A percentile compares a stretch with the other conserved stretches of the same genome.
These are phyloP conservation scores for Backusella westeae DNA, from an alignment of 192 early-diverging fungal genomes.

Conservation along the genomic window DNA sequence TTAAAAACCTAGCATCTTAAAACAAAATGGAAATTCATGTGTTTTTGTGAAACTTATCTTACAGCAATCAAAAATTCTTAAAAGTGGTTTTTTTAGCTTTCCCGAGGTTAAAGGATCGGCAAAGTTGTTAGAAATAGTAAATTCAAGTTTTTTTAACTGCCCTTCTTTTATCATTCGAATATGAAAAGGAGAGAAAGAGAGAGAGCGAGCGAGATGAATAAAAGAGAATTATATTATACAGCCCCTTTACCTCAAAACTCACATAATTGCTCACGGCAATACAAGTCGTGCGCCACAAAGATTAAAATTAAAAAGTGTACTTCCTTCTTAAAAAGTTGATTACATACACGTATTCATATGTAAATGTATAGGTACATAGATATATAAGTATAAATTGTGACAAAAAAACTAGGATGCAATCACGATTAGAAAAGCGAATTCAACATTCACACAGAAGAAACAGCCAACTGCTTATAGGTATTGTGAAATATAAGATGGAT, in stretches of 20 bases:
- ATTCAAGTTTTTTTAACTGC: no score
- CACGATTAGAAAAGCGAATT: not conserved
- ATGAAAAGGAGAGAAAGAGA: not conserved
- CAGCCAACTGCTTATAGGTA: not conserved
- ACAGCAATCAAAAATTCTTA: not conserved
- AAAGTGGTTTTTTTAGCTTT: not conserved
- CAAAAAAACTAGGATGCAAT: not conserved
- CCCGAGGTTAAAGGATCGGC: not conserved
- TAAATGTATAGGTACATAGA: not conserved
- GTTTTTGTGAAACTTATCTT: not conserved
- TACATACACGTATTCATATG: not conserved
- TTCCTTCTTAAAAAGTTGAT: not conserved
- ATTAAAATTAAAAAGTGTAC: not conserved
- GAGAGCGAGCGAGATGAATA: not conserved
- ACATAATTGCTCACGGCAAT: not conserved
- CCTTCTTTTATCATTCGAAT: not conserved
- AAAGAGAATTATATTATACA: not conserved
- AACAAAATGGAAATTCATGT: constrained; percentile 1
- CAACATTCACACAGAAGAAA: not conserved
- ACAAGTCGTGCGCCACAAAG: not conserved
- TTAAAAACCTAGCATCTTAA: not conserved
- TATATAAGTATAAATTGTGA: not conserved
- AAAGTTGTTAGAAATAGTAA: not conserved
- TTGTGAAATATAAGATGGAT: not conserved
- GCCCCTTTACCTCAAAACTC: not conserved